A percentile compares a stretch with the other conserved stretches of the same genome.
phyloP scores from a whole-genome alignment of 768 basidiomycete genomes.

The Serendipita sp. region DNA sequence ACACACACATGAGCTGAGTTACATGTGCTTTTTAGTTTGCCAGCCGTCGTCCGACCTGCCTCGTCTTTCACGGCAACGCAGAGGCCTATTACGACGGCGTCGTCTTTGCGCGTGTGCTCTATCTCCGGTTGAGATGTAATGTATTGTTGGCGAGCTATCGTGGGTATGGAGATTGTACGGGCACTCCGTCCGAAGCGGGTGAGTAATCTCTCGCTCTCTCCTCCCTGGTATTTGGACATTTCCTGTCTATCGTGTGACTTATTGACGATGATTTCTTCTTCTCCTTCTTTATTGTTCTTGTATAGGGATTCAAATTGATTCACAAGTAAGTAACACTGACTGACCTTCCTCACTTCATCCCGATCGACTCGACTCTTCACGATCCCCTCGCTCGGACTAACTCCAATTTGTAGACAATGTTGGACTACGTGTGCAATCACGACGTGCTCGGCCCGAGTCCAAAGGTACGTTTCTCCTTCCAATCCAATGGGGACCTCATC shows the following conservation, averaged over 20 bases:
- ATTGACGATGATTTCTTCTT: not conserved
- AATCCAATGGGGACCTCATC: not conserved
- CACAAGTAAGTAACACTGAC: not conserved
- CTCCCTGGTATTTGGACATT: too few relatives aligned
- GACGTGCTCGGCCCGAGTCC: conserved; percentile 2
- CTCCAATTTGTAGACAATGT: too few relatives aligned
- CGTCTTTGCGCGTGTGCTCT: conserved; percentile 26
- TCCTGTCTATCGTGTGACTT: too few relatives aligned
- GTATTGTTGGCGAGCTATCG: conserved; percentile 29
- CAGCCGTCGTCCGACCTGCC: conserved; percentile 21
- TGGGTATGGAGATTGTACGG: conserved; percentile 27
- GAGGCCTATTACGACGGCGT: conserved; percentile 24
- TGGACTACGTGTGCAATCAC: conserved; percentile 9
- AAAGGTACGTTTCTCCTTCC: conserved; percentile 1
- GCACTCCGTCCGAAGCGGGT: conserved; percentile 22
- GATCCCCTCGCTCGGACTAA: too few relatives aligned
- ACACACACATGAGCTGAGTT: not conserved
- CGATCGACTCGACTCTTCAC: too few relatives aligned
- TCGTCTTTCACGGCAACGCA: conserved; percentile 30
- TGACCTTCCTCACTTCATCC: too few relatives aligned
- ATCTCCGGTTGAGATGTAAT: conserved; percentile 23
- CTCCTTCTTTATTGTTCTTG: too few relatives aligned
- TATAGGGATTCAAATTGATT: conserved; percentile 7
- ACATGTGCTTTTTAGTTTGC: not conserved
- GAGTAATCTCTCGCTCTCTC: too few relatives aligned